Conservation (phyloP, 2,329 filamentous ascomycete species). For the Cordyceps fumosorosea region DNA sequence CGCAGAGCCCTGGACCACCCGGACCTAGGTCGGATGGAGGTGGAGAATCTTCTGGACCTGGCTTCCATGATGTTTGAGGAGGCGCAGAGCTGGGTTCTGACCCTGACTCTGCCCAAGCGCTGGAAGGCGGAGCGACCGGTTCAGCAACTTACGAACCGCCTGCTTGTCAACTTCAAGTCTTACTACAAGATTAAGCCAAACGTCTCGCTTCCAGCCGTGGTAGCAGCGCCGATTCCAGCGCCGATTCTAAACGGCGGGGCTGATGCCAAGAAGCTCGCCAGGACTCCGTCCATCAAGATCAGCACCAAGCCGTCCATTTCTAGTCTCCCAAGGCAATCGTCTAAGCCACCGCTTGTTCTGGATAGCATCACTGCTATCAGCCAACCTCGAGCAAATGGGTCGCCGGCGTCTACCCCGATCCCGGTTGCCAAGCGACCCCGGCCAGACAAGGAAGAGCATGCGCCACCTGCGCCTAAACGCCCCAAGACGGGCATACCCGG, state of each 20-base stretch:
- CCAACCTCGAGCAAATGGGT: constrained; percentile 18
- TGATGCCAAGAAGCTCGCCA: constrained; percentile 26
- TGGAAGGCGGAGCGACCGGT: constrained; percentile 33
- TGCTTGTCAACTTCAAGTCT: constrained; percentile 27
- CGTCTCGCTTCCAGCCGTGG: constrained; percentile 29
- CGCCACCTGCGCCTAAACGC: constrained; percentile 31
- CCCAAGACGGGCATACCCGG: constrained; percentile 28
- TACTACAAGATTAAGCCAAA: constrained; percentile 12
- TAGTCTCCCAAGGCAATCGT: constrained; percentile 18
- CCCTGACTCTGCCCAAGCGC: constrained; percentile 33
- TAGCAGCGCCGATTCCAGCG: constrained; percentile 24
- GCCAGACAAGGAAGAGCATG: constrained; percentile 30
- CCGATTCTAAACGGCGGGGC: constrained; percentile 7
- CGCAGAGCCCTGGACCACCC: constrained; percentile 36
- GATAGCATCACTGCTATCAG: constrained; percentile 25
- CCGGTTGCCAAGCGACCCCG: constrained; percentile 29
- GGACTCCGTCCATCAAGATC: constrained; percentile 34
- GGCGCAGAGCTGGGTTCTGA: constrained; percentile 35
- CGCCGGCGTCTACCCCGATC: constrained; percentile 17
- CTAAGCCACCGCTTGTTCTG: constrained; percentile 13
- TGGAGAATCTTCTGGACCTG: constrained; percentile 37
- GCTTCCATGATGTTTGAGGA: constrained; percentile 42
- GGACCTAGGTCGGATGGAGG: constrained; percentile 33
- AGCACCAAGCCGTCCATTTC: constrained; percentile 24
- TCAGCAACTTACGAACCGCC: constrained; percentile 28